Evolutionary conservation across 805 yeast genomes (phyloP).

Genomic region (Komagataella pastoris): DNA sequence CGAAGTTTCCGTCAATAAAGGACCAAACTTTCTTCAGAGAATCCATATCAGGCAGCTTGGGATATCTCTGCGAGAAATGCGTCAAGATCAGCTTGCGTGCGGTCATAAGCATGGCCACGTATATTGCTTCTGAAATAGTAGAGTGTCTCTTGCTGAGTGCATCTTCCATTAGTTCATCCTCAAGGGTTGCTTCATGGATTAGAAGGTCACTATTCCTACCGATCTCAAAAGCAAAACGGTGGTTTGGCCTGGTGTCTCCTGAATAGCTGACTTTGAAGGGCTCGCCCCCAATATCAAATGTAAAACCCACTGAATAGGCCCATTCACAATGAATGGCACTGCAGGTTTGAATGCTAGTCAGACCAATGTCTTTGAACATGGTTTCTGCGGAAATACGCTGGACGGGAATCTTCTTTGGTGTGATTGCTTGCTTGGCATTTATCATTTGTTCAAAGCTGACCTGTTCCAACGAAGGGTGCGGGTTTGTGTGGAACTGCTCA

Average conservation of each 20-base stretch:
- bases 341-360: constrained; percentile 40
- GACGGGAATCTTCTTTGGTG: background rate
- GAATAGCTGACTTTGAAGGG: constrained; percentile 71
- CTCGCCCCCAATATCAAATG: constrained; percentile 21
- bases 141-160: constrained; percentile 78
- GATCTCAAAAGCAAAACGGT: constrained; percentile 34
- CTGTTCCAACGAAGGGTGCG: background rate
- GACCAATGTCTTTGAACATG: constrained; percentile 27
- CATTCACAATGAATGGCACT: constrained; percentile 76
- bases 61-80: constrained; percentile 88
- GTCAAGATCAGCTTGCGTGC: constrained; percentile 66
- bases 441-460: background rate
- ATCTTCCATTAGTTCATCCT: constrained; percentile 61
- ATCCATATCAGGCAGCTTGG: constrained; percentile 25
- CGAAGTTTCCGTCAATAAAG: background rate
- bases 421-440: background rate
- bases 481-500: constrained; percentile 32
- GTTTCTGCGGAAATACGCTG: background rate
- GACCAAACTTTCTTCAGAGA: constrained; percentile 8
- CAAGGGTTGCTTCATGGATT: constrained; percentile 90
- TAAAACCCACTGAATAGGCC: constrained; percentile 58
- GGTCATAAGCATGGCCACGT: constrained; percentile 55
- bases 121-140: constrained; percentile 78
- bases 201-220: constrained; percentile 61
- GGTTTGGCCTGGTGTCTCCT: constrained; percentile 88